Evolutionary conservation across 495 filamentous ascomycete species (phyloP), one percentile per base, ranked within the genome.

Genomic region (Daldinia concentrica): DNA sequence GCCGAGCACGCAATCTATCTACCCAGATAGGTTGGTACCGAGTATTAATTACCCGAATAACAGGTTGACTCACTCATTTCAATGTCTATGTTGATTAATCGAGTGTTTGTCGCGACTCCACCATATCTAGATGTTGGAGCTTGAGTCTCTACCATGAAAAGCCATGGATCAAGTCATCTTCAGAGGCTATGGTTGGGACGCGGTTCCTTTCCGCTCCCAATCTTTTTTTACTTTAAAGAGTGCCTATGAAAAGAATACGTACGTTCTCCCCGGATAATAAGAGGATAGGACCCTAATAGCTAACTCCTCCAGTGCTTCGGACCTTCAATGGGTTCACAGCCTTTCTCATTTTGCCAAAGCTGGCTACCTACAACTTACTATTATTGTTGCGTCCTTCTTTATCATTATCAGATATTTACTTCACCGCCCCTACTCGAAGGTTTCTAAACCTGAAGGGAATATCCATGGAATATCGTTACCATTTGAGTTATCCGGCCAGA

Each of bases 401-500:
- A 48, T 78, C 56, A 45, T 78, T 43, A 39, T 70, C 57, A 76
- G 61, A 55, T 67, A 78, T 57, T 19, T 74, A 22, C 71, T 78
- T 64, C 66, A 69, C 55, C 72, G 71, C 45, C 64, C 74, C 14
- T 68, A 73, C 39, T 57, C 66, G 14, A 74, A 72, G 32, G 56
- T 77, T 48, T 66, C 71, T 3, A 58, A 51, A 22, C 71, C 74
- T 32, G 71, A 76, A 58, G 61, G 68, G 41, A 77, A 72, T 57
- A 62, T 75, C 2, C 73, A 76, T 50, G 52, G 67, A 41, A 73
- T 81, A 60, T 69, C 70, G 54, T 60, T 76, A 17, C 65, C 72
- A 3, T 76, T 74, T 58, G 80, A 82, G 55, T 55, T 80, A 32
- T 72, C 52, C 29, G 75, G 74, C 51, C 80, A 82, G 65, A 17